A percentile compares a stretch with the other conserved stretches of the same genome.
phyloP scores from a whole-genome alignment of 352 stramenopile species.

The Phytopythium litorale region DNA sequence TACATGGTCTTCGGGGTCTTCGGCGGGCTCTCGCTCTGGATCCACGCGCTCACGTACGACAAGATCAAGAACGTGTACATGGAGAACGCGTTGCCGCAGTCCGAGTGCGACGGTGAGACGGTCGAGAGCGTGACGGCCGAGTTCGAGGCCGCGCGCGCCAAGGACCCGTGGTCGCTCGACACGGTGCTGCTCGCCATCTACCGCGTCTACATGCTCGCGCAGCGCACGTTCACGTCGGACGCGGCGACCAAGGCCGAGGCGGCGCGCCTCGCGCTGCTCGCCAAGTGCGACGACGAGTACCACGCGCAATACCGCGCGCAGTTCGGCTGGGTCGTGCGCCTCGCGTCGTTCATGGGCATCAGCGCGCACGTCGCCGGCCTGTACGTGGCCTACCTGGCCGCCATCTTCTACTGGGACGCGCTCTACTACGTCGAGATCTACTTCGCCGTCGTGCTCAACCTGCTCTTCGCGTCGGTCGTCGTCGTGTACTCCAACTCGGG shows the following conservation, averaged over 20 bases:
- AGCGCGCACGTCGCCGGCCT: conserved; percentile 68
- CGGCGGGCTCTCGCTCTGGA: conserved; percentile 66
- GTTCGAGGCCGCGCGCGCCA: conserved; percentile 52
- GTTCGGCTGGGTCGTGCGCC: conserved; percentile 54
- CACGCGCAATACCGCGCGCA: conserved; percentile 50
- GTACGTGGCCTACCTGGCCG: conserved; percentile 64
- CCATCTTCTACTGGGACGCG: conserved; percentile 71
- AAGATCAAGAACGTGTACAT: conserved; percentile 89
- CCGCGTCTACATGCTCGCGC: conserved; percentile 64
- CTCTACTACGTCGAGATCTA: conserved; percentile 80
- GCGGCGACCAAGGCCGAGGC: conserved; percentile 54
- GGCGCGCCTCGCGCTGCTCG: conserved; percentile 50
- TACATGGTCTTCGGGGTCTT: conserved; percentile 55
- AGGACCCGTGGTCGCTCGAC: conserved; percentile 60
- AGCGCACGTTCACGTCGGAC: conserved; percentile 64
- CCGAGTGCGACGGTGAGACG: conserved; percentile 75
- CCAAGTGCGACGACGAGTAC: conserved; percentile 62
- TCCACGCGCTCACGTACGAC: conserved; percentile 82
- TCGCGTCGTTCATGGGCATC: conserved; percentile 82
- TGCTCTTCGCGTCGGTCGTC: conserved; percentile 45
- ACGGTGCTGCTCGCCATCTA: conserved; percentile 76
- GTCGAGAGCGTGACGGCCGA: conserved; percentile 76
- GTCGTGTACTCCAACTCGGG: conserved; percentile 61
- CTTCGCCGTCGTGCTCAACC: conserved; percentile 63
- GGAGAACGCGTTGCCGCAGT: conserved; percentile 76